phyloP scores from a whole-genome alignment of 2,329 filamentous ascomycete species.

The Pyrenophora teres region DNA sequence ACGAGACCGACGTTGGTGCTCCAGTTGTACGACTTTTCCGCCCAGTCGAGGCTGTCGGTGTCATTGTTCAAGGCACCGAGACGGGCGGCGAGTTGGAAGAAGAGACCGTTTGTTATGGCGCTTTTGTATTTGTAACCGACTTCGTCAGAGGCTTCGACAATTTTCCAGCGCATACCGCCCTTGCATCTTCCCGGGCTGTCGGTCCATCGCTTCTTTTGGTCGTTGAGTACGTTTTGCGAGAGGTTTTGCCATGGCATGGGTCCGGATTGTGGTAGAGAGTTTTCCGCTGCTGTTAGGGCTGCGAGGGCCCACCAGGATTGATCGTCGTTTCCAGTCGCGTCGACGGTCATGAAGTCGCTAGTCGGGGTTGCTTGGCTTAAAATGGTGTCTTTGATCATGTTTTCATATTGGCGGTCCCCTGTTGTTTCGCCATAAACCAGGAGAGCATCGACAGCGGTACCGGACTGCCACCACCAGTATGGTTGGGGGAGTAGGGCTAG shows the following conservation, averaged over 20 bases:
- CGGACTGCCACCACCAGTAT: constrained; percentile 42
- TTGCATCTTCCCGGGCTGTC: constrained; percentile 63
- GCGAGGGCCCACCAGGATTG: constrained; percentile 74
- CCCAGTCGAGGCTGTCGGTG: constrained; percentile 60
- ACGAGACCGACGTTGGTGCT: constrained; percentile 54
- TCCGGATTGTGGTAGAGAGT: constrained; percentile 59
- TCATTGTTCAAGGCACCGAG: constrained; percentile 69
- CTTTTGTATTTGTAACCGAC: constrained; percentile 83
- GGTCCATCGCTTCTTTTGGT: constrained; percentile 67
- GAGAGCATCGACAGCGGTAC: constrained; percentile 31
- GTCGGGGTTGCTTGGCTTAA: constrained; percentile 29
- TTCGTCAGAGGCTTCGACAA: constrained; percentile 66
- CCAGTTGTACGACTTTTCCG: constrained; percentile 64
- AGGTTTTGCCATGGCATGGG: constrained; percentile 65
- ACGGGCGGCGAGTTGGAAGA: constrained; percentile 79
- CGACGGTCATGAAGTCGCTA: constrained; percentile 48
- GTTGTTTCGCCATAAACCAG: constrained; percentile 51
- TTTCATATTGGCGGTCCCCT: constrained; percentile 48
- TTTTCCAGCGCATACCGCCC: constrained; percentile 74
- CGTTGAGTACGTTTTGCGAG: constrained; percentile 72
- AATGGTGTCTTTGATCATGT: constrained; percentile 34
- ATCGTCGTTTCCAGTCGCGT: constrained; percentile 67
- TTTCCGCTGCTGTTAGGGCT: constrained; percentile 68
- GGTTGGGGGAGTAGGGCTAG: constrained; percentile 27
- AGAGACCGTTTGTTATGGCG: constrained; percentile 73